Base-by-base conservation (phyloP, 805 yeast genomes). In the Barnettozyma populi region DNA sequence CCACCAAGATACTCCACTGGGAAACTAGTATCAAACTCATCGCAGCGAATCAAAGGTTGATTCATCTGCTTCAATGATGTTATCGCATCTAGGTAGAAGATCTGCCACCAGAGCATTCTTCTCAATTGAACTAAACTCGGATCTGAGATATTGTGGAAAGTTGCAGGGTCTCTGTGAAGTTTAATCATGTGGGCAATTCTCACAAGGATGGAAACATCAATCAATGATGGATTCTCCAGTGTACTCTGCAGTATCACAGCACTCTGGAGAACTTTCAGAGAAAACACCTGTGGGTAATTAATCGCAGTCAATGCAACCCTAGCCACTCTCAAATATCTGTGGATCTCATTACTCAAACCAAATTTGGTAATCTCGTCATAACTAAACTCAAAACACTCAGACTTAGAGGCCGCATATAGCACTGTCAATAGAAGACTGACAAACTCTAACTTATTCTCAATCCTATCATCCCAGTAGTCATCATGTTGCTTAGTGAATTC, bases 71-170 rank as follows among this genome's bases (percentile, higher is more conserved):
- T 78, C 49, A 78, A 73, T 35, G 83, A 73, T 8, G 80, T 75
- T 50, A 77, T 68, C 4, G 78, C 72, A 59, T 81, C 87, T 50
- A 81, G 62, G 24, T 78, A 77, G 51, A 79, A 79, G 7, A 81
- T 76, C 35, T 79, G 80, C 85, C 85, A 81, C 85, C 86, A 81
- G n/a, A 81, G 59, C 45, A 79, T 58, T 57, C 86, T 68, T 60
- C 82, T 68, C 42, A 73, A 67, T 50, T 78, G 80, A 7, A 80
- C 72, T 20, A 72, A 67, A 45, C 70, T 72, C 58, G 70, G 65
- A 51, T 78, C 76, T 2, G 71, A 66, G 34, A 78, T 69, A 36
- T 74, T 71, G 49, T 80, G 75, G 40, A 75, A 72, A 1, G 71
- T 63, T n/a, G 75, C 68, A 4, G 86, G 86, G 56, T 81, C 86